phyloP scores from a whole-genome alignment of 441 rosid genomes.

The Erodium trifolium region DNA sequence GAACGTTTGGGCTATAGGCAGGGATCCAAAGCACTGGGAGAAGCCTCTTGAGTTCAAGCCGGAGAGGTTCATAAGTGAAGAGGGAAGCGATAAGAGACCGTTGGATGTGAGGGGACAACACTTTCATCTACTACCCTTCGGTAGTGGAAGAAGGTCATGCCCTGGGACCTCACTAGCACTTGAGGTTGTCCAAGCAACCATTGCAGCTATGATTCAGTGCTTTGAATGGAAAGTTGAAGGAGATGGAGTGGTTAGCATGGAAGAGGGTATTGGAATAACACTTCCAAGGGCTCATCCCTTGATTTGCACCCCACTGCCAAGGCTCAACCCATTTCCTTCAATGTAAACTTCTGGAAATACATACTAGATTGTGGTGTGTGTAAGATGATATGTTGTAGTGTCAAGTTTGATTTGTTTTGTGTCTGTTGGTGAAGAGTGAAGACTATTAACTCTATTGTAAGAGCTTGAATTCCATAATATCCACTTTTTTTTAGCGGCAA shows the following conservation, averaged over 20 bases:
- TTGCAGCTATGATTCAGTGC: constrained; percentile 56
- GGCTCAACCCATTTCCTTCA: constrained; percentile 27
- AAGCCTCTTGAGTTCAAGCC: constrained; percentile 38
- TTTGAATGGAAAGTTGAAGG: constrained; percentile 48
- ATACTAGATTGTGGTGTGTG: background rate
- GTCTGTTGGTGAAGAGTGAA: background rate
- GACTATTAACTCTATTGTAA: background rate
- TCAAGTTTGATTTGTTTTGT: background rate
- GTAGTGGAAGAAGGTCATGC: constrained; percentile 46
- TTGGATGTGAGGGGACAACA: constrained; percentile 36
- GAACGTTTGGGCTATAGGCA: constrained; percentile 48
- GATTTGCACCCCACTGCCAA: constrained; percentile 32
- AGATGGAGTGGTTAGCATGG: constrained; percentile 37
- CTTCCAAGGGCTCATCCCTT: constrained; percentile 43
- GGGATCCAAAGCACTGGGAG: constrained; percentile 40
- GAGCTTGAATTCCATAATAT: background rate
- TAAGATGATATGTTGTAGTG: background rate
- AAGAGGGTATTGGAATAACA: constrained; percentile 43
- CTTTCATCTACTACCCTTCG: constrained; percentile 40
- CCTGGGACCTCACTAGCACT: constrained; percentile 40
- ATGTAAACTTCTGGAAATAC: background rate
- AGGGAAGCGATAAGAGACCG: constrained; percentile 18
- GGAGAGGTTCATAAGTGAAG: constrained; percentile 29
- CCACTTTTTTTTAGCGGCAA: no score
- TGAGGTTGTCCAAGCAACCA: constrained; percentile 37